These are phyloP conservation scores for Malania oleifera DNA, from an alignment of 164 flowering plant genomes.

Conservation along the genomic window DNA sequence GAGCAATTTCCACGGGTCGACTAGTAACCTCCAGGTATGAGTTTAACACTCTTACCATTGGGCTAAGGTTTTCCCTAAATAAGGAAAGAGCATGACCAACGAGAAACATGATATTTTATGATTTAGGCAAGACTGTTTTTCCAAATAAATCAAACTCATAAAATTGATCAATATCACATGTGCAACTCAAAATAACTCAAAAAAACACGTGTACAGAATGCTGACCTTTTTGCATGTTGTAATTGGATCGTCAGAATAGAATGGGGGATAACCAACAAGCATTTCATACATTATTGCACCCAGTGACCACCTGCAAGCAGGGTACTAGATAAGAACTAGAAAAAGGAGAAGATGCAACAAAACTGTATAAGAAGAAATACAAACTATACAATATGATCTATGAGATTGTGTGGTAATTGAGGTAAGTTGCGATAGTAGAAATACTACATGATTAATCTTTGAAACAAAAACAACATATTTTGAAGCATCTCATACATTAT, in stretches of 20 bases:
- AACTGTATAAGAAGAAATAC: not conserved
- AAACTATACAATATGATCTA: too few relatives aligned
- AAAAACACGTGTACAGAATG: not conserved
- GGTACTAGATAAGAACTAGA: not conserved
- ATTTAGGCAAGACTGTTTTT: too few relatives aligned
- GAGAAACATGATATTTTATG: too few relatives aligned
- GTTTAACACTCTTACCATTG: too few relatives aligned
- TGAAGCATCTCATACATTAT: constrained; percentile 78
- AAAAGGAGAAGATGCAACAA: not conserved
- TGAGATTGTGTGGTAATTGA: too few relatives aligned
- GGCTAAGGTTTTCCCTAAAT: too few relatives aligned
- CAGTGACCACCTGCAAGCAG: constrained; percentile 63
- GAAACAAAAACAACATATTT: not conserved
- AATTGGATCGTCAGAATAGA: constrained; percentile 64
- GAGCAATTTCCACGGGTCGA: too few relatives aligned
- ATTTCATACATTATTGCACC: constrained; percentile 78
- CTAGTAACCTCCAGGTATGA: too few relatives aligned
- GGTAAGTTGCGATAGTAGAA: constrained; percentile 4
- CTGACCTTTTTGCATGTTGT: constrained; percentile 70
- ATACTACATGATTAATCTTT: not conserved
- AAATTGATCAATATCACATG: too few relatives aligned
- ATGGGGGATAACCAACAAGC: constrained; percentile 80
- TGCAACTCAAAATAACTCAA: not conserved
- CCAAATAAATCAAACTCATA: too few relatives aligned
- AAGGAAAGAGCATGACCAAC: too few relatives aligned